Evolutionary conservation across 2,329 filamentous ascomycete species (phyloP).

Genomic region (Neofusicoccum parvum): DNA sequence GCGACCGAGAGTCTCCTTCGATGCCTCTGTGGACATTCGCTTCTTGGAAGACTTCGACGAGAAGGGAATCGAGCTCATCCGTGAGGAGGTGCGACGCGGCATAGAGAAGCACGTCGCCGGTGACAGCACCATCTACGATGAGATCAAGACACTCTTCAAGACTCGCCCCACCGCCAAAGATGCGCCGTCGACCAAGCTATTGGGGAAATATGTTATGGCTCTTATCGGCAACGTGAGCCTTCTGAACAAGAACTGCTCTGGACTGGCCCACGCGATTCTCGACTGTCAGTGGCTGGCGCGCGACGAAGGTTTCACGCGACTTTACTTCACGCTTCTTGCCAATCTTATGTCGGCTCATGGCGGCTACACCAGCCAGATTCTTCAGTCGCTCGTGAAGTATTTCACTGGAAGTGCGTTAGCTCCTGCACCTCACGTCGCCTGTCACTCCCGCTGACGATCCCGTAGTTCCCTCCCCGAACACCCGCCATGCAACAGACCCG

Average conservation of each 20-base stretch:
- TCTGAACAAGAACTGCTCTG: constrained; percentile 59
- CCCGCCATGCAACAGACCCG: constrained; percentile 57
- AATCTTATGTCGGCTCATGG: constrained; percentile 80
- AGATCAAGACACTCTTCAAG: constrained; percentile 56
- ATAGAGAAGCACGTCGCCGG: constrained; percentile 55
- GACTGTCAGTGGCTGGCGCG: constrained; percentile 64
- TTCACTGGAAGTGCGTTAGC: constrained; percentile 61
- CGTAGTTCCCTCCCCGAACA: constrained; percentile 55
- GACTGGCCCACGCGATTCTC: constrained; percentile 60
- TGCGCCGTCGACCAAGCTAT: constrained; percentile 53
- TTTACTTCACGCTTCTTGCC: constrained; percentile 60
- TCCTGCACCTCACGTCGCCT: neutral
- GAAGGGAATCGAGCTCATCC: constrained; percentile 60
- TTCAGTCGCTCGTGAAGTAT: constrained; percentile 79
- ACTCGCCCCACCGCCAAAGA: constrained; percentile 51
- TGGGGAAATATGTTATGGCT: constrained; percentile 63
- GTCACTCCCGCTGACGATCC: constrained; percentile 36
- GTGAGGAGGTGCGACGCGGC: constrained; percentile 63
- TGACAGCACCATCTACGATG: constrained; percentile 60
- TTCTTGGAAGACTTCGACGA: constrained; percentile 50
- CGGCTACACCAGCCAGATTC: constrained; percentile 71
- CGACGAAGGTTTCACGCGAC: constrained; percentile 60
- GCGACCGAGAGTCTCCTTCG: constrained; percentile 51
- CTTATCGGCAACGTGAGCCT: constrained; percentile 58
- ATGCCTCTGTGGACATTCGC: constrained; percentile 50